Evolutionary conservation across 1,139 yeast species (phyloP).

Genomic region (Candida tunisiensis): DNA sequence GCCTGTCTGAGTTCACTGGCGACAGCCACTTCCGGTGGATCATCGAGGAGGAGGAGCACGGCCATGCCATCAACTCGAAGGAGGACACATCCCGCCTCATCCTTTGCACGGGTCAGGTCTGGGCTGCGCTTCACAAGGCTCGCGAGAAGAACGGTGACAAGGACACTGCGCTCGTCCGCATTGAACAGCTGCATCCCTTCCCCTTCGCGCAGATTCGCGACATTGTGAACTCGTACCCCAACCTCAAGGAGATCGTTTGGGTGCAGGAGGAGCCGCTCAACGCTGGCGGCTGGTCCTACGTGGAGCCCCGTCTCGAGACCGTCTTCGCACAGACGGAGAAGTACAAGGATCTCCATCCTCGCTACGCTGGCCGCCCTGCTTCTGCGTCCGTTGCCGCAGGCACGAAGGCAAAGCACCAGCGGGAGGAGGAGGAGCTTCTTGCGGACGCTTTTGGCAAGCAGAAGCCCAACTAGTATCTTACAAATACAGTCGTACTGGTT

Average conservation of each 20-base stretch:
- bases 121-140: constrained; percentile 77
- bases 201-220: constrained; percentile 92
- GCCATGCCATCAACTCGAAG: constrained; percentile 56
- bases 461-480: not conserved
- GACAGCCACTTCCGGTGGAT: constrained; percentile 92
- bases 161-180: constrained; percentile 71
- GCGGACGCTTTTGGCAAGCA: constrained; percentile 40
- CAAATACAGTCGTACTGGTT: not conserved
- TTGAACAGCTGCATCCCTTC: constrained; percentile 98
- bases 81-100: constrained; percentile 82
- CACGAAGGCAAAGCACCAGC: constrained; percentile 69
- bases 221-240: constrained; percentile 63
- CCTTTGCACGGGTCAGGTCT: constrained; percentile 85
- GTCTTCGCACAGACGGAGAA: constrained; percentile 57
- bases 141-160: constrained; percentile 63
- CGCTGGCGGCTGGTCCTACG: constrained; percentile 81
- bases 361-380: constrained; percentile 97
- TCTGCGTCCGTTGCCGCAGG: constrained; percentile 99
- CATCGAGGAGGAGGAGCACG: constrained; percentile 79
- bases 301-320: constrained; percentile 66
- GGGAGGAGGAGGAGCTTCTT: constrained; percentile 82
- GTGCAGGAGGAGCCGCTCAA: constrained; percentile 99
- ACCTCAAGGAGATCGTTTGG: constrained; percentile 80
- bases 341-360: constrained; percentile 38
- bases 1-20: constrained; percentile 69